Conservation (phyloP, 352 stramenopile genomes). For the Phytopythium montanum region DNA sequence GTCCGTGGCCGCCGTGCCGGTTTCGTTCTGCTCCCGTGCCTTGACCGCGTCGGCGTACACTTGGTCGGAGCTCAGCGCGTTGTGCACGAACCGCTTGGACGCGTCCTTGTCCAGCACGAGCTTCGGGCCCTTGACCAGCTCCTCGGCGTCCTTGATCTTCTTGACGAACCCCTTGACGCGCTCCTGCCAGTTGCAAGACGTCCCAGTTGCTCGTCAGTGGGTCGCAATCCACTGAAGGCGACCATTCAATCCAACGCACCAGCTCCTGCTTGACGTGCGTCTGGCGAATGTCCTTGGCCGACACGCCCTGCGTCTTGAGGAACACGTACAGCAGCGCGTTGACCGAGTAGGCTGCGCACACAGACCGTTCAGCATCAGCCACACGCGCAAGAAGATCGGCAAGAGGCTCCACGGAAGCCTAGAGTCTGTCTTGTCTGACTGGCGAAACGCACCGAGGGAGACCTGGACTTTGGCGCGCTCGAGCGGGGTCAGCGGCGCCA, state of each 20-base stretch:
- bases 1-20: conserved; percentile 11
- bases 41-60: conserved; percentile 74
- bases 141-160: conserved; percentile 88
- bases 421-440: neutral
- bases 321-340: conserved; percentile 87
- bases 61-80: conserved; percentile 80
- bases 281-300: conserved; percentile 84
- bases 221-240: neutral
- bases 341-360: conserved; percentile 70
- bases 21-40: conserved; percentile 24
- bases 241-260: conserved; percentile 19
- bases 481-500: conserved; percentile 52
- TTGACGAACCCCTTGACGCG: conserved; percentile 87
- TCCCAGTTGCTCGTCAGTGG: neutral
- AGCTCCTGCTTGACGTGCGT: conserved; percentile 90
- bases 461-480: conserved; percentile 85
- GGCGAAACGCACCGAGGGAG: conserved; percentile 52
- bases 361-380: conserved; percentile 4
- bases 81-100: conserved; percentile 82
- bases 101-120: conserved; percentile 76
- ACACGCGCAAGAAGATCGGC: neutral
- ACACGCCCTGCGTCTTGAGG: conserved; percentile 84
- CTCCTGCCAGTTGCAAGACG: conserved; percentile 29
- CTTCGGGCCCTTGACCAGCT: conserved; percentile 70
- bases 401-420: neutral